Evolutionary conservation across 352 stramenopile genomes (phyloP), one percentile per base, ranked within the genome.

Genomic region (Globisporangium cederbergense): DNA sequence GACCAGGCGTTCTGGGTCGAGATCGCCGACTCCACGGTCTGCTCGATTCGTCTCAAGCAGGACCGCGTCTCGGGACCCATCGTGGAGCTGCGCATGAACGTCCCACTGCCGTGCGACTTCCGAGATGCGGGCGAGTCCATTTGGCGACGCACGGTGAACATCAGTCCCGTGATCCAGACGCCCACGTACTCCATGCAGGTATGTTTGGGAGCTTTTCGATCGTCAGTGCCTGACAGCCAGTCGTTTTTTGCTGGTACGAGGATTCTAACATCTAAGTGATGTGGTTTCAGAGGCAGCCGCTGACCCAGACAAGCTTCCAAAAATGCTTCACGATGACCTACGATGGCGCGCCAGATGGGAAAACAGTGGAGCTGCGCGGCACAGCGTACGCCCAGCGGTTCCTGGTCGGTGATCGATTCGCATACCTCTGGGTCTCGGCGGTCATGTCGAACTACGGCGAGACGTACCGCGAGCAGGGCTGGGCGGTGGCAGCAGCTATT

Each of bases 111-210:
- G 53, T 70, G 32, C 14, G 9, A 10, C 43, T 30, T 53, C 1
- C 52, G 30, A 65, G 70, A 61, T 46, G 64, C 8, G 51, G 47
- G 47, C 38, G 30, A 62, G 50, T 7, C 40, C 36, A 6, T n/a
- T 20, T 14, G 62, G 51, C 28, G 28, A 50, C 18, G 53, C 55
- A 16, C 62, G 64, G 22, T 74, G 57, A 0, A 70, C 14, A 32
- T 53, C 22, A 53, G 20, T 13, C 20, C 47, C 10, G 22, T 53
- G n/a, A 53, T 53, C 22, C 9, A 53, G 10, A 53, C 47, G n/a
- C 47, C 47, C 3, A n/a, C 10, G 47, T 53, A n/a, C 25, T 53
- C 47, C 25, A 28, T 53, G 2, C 25, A 53, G 47, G 47, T 53
- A 9, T 22, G 20, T 5, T 28, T 28, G 25, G 25, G 25, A 46